These are phyloP conservation scores for Microcyclospora pomicola DNA, from an alignment of 2,329 filamentous ascomycete genomes.

Conservation along the genomic window DNA sequence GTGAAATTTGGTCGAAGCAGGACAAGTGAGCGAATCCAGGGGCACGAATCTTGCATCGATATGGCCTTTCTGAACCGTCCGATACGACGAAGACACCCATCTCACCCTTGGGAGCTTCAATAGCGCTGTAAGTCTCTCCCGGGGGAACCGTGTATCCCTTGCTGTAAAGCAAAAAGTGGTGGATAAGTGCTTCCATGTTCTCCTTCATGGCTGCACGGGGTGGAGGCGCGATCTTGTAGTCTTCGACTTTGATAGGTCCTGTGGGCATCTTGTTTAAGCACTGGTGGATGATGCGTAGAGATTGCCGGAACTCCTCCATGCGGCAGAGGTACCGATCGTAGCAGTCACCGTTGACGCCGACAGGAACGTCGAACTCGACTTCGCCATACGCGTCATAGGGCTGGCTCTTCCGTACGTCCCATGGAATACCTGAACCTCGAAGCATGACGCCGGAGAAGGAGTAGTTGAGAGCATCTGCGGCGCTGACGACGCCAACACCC, in stretches of 20 bases:
- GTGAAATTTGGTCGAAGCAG: conserved; percentile 85
- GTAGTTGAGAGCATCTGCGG: conserved; percentile 90
- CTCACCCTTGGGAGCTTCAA: conserved; percentile 99
- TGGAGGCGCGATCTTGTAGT: conserved; percentile 95
- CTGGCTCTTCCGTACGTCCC: conserved; percentile 91
- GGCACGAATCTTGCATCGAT: conserved; percentile 93
- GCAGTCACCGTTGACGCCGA: conserved; percentile 94
- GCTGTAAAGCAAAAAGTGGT: conserved; percentile 97
- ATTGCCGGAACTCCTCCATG: conserved; percentile 99
- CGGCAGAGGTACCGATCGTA: conserved; percentile 98
- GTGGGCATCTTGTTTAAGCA: conserved; percentile 98
- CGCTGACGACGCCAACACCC: conserved; percentile 80
- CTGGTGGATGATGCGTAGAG: conserved; percentile 94
- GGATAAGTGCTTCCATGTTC: conserved; percentile 99
- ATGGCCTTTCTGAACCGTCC: conserved; percentile 90
- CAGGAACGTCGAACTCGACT: conserved; percentile 95
- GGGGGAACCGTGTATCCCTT: conserved; percentile 97
- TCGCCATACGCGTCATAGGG: conserved; percentile 96
- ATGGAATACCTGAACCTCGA: conserved; percentile 87
- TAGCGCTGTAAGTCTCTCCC: conserved; percentile 93
- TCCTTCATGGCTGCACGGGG: conserved; percentile 99
- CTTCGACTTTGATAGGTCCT: conserved; percentile 86
- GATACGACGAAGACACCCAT: conserved; percentile 97
- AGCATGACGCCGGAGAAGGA: conserved; percentile 97
- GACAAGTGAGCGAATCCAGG: conserved; percentile 91